These are phyloP conservation scores for Pachysandra terminalis DNA, from an alignment of 164 flowering plant genomes.

Conservation along the genomic window DNA sequence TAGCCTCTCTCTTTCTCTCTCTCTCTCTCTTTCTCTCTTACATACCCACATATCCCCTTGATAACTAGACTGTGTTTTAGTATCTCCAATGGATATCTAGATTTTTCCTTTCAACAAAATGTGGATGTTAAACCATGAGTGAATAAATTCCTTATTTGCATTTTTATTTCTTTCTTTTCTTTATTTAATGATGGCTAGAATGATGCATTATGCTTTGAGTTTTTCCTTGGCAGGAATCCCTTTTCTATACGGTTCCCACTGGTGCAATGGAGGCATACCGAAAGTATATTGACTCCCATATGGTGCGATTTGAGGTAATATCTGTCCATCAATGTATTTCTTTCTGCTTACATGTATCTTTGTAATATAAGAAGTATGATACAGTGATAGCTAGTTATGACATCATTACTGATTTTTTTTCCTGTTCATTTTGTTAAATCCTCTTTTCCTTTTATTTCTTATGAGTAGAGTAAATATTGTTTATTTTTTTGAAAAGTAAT, in stretches of 20 bases:
- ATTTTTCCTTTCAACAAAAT: no score
- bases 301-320: slow-evolving; percentile 57
- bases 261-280: slow-evolving; percentile 78
- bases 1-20: background rate
- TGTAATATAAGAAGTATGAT: background rate
- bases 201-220: background rate
- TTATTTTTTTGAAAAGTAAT: no score
- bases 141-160: background rate
- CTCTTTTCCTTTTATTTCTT: no score
- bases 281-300: slow-evolving; percentile 61
- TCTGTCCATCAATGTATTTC: background rate
- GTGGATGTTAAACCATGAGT: background rate
- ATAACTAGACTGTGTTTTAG: no score
- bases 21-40: no score
- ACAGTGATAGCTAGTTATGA: background rate
- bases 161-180: background rate
- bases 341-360: no score
- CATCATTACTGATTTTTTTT: background rate
- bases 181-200: background rate
- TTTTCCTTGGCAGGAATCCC: slow-evolving; percentile 59
- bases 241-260: slow-evolving; percentile 62
- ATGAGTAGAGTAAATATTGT: no score
- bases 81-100: background rate
- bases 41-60: no score
- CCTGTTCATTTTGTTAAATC: background rate